Evolutionary conservation across 192 early-diverging fungal species (phyloP).

Genomic region (Coemansia sp.): DNA sequence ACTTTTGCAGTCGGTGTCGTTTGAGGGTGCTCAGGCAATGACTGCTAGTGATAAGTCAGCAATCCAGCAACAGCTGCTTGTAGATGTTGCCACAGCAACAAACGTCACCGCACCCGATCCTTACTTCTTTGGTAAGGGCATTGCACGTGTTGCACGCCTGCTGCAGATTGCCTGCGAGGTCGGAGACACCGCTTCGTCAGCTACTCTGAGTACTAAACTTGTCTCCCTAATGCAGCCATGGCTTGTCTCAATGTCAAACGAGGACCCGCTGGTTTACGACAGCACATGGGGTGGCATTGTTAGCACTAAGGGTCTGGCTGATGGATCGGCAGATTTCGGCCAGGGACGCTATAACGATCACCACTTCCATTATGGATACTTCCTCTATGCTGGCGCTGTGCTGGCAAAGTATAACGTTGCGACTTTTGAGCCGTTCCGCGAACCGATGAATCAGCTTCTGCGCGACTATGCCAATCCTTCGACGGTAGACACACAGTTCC

Average conservation of each 20-base stretch:
- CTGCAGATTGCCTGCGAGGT: slow-evolving; percentile 52
- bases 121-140: slow-evolving; percentile 57
- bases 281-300: slow-evolving; percentile 53
- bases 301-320: slow-evolving; percentile 27
- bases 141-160: slow-evolving; percentile 51
- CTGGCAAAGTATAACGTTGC: slow-evolving; percentile 48
- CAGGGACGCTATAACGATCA: slow-evolving; percentile 61
- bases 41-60: slow-evolving; percentile 14
- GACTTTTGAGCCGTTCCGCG: slow-evolving; percentile 28
- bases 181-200: slow-evolving; percentile 22
- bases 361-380: slow-evolving; percentile 63
- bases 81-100: slow-evolving; percentile 22
- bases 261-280: slow-evolving; percentile 51
- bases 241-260: slow-evolving; percentile 31
- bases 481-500: slow-evolving; percentile 50
- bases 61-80: slow-evolving; percentile 37
- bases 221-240: slow-evolving; percentile 31
- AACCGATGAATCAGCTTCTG: slow-evolving; percentile 39
- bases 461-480: slow-evolving; percentile 59
- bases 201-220: slow-evolving; percentile 9
- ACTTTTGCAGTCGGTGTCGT: slow-evolving; percentile 29
- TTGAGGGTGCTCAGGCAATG: slow-evolving; percentile 29
- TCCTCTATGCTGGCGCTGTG: slow-evolving; percentile 53
- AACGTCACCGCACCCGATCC: slow-evolving; percentile 42
- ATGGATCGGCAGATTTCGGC: slow-evolving; percentile 48